phyloP scores from a whole-genome alignment of 2,329 filamentous ascomycete species.

The Monilinia aucupariae region DNA sequence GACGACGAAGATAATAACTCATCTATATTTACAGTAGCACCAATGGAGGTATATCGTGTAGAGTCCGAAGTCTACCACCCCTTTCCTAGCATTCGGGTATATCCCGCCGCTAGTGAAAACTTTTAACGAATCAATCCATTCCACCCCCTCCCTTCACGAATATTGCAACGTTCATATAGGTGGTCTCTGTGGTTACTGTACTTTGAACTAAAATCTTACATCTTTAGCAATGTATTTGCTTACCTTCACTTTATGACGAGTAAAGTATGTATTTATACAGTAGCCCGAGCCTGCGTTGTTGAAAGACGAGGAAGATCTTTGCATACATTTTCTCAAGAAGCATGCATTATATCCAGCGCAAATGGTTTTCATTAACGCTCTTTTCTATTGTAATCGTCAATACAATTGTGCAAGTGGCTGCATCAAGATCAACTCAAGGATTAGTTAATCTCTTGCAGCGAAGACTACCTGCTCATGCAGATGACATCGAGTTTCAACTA shows the following conservation, averaged over 20 bases:
- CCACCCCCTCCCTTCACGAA: too few relatives aligned
- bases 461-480: slow-evolving; percentile 23
- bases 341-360: neutral
- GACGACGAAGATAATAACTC: too few relatives aligned
- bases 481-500: slow-evolving; percentile 23
- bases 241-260: neutral
- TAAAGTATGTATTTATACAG: neutral
- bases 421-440: slow-evolving; percentile 21
- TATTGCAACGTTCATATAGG: neutral
- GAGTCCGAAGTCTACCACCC: too few relatives aligned
- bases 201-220: slow-evolving; percentile 7
- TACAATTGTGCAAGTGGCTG: too few relatives aligned
- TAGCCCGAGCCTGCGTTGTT: neutral
- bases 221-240: neutral
- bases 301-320: neutral
- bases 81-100: too few relatives aligned
- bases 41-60: too few relatives aligned
- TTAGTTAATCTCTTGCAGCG: slow-evolving; percentile 22
- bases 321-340: neutral
- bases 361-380: neutral
- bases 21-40: too few relatives aligned
- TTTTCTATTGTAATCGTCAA: neutral
- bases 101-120: too few relatives aligned
- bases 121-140: too few relatives aligned
- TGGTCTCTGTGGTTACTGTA: neutral